phyloP scores from a whole-genome alignment of 2,329 filamentous ascomycete genomes.

The Aspergillus fumigatus region DNA sequence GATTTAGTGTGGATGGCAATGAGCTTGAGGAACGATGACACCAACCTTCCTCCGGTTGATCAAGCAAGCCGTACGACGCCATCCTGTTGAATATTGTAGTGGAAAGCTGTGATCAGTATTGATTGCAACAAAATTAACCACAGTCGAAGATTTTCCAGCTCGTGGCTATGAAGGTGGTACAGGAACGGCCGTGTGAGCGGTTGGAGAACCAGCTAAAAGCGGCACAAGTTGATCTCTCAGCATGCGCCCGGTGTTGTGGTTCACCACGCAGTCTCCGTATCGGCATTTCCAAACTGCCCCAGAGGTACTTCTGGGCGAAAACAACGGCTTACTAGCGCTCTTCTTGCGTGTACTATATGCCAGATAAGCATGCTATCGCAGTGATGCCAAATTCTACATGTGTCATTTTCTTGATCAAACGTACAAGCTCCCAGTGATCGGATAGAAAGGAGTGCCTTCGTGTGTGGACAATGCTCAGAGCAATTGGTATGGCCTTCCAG shows the following conservation, averaged over 20 bases:
- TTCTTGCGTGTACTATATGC: not conserved
- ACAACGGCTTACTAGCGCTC: not conserved
- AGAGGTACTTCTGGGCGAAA: not conserved
- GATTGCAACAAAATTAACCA: not conserved
- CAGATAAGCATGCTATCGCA: not conserved
- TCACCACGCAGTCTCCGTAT: not conserved
- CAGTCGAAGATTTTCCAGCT: not conserved
- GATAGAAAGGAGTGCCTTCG: not conserved
- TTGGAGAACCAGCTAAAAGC: constrained; percentile 12
- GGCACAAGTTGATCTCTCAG: not conserved
- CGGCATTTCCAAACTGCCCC: not conserved
- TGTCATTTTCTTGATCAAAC: not conserved
- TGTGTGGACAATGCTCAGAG: constrained; percentile 8
- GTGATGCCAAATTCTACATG: not conserved
- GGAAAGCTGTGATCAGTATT: not conserved
- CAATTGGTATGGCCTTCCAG: constrained; percentile 12
- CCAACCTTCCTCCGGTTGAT: constrained; percentile 58
- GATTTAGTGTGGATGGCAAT: constrained; percentile 13
- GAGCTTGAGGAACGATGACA: constrained; percentile 5
- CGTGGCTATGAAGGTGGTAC: not conserved
- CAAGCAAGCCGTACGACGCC: constrained; percentile 62
- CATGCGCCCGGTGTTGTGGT: not conserved
- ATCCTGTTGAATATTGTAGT: constrained; percentile 32
- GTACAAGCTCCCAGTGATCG: not conserved
- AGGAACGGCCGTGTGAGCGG: constrained; percentile 15